Conservation (phyloP, 139 green algal species). For the Closterium sp. region DNA sequence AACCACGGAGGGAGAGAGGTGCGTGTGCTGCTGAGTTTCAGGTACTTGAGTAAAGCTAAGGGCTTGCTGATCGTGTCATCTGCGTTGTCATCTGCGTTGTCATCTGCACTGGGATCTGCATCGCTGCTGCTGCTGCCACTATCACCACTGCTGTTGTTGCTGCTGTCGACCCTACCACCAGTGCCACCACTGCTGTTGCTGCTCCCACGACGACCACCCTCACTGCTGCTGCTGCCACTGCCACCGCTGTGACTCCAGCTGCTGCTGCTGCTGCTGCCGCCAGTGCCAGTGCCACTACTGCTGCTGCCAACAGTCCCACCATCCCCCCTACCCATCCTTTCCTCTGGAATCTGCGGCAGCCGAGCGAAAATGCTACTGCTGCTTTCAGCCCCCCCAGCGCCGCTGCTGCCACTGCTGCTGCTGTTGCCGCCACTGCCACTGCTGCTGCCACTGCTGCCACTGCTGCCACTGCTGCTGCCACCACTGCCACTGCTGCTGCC, state of each 20-base stretch:
- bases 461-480: no score
- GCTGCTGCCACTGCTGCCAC: background rate
- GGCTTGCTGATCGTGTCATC: background rate
- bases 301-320: no score
- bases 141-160: no score
- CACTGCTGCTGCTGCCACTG: background rate
- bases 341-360: no score
- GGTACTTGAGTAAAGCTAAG: background rate
- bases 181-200: background rate
- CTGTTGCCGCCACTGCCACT: background rate
- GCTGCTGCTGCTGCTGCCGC: background rate
- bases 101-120: background rate
- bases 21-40: background rate
- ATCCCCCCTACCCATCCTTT: no score
- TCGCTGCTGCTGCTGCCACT: background rate
- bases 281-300: no score
- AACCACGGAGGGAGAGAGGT: background rate
- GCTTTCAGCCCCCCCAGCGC: no score
- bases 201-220: no score
- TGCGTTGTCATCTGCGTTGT: background rate
- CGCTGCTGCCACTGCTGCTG: background rate
- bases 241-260: no score
- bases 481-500: no score
- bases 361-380: no score
- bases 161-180: no score